Conservation (phyloP, 371 early-diverging fungal genomes). For the Syncephalis fuscata region DNA sequence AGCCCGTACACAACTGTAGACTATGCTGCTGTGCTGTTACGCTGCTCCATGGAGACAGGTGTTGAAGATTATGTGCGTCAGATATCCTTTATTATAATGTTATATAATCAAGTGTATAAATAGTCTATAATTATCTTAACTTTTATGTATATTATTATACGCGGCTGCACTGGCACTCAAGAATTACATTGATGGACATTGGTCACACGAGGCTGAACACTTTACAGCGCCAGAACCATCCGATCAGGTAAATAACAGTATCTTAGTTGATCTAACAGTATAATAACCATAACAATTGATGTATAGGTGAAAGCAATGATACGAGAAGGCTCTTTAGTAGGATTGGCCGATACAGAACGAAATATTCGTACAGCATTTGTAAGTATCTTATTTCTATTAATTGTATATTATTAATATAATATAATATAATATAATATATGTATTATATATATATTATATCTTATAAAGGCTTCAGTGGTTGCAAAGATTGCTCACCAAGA, state of each 20-base stretch:
- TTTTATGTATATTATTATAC: not conserved
- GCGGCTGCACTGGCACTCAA: conserved; percentile 59
- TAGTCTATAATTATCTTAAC: too few species aligned
- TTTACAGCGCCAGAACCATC: conserved; percentile 37
- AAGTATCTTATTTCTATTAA: conserved; percentile 2
- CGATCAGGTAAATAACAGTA: conserved; percentile 17
- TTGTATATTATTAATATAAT: not conserved
- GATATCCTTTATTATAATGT: too few species aligned
- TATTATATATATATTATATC: not conserved
- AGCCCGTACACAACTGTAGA: too few species aligned
- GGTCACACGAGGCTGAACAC: conserved; percentile 43
- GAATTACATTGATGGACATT: conserved; percentile 56
- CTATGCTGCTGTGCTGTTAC: too few species aligned
- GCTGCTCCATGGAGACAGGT: too few species aligned
- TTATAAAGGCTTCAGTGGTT: conserved; percentile 53
- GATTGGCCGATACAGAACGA: conserved; percentile 31
- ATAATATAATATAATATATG: not conserved
- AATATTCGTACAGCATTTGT: conserved; percentile 42
- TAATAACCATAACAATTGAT: too few species aligned
- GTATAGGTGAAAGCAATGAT: conserved; percentile 11
- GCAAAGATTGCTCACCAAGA: conserved; percentile 82
- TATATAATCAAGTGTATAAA: too few species aligned
- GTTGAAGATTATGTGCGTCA: too few species aligned
- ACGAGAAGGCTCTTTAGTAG: conserved; percentile 27
- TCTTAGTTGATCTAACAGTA: too few species aligned